These are phyloP conservation scores for Parmales sp. DNA, from an alignment of 108 stramenopile genomes.

Conservation along the genomic window DNA sequence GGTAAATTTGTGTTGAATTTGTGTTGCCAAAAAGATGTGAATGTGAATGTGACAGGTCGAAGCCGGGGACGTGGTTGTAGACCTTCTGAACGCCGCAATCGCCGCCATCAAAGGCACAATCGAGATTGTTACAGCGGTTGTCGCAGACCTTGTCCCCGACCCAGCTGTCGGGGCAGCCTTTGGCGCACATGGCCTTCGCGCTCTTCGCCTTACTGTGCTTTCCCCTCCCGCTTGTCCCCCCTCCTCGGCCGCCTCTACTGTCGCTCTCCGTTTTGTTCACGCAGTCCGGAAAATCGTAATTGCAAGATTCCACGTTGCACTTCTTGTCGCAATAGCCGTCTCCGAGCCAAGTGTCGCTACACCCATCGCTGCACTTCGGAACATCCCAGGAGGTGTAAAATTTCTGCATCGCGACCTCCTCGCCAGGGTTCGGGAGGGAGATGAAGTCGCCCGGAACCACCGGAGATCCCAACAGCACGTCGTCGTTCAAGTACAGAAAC, in stretches of 20 bases:
- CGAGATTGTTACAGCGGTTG: conserved; percentile 18
- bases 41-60: too few relatives aligned
- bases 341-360: conserved; percentile 21
- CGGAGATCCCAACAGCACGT: conserved; percentile 34
- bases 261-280: conserved; percentile 7
- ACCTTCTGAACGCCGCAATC: conserved; percentile 20
- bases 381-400: conserved; percentile 36
- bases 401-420: too few relatives aligned
- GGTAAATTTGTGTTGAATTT: too few relatives aligned
- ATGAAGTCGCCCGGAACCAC: conserved; percentile 33
- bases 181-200: conserved; percentile 10
- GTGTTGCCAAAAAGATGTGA: too few relatives aligned
- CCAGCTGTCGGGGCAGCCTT: conserved; percentile 34
- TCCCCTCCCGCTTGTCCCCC: neutral
- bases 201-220: neutral
- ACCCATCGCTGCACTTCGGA: conserved; percentile 23
- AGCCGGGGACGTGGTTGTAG: neutral
- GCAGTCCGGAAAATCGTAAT: conserved; percentile 30
- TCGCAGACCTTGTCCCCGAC: conserved; percentile 47
- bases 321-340: conserved; percentile 24
- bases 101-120: conserved; percentile 29
- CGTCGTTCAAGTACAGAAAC: conserved; percentile 50
- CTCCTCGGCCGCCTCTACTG: neutral
- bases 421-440: neutral
- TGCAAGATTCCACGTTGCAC: conserved; percentile 26